These are phyloP conservation scores for Solanum megistacrolobum DNA, from an alignment of 257 asterid genomes.

Conservation along the genomic window DNA sequence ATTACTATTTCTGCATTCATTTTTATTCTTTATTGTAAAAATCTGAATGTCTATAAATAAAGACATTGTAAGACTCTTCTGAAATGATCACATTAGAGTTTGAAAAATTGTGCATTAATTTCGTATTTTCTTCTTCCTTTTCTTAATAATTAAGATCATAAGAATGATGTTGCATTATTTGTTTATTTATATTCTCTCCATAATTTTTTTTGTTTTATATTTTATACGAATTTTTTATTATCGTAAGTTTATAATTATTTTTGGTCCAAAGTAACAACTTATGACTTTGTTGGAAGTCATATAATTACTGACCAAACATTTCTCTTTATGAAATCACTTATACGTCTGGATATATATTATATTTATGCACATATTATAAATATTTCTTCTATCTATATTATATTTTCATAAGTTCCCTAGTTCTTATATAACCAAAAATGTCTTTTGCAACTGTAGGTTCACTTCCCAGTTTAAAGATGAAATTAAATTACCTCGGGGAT, in stretches of 20 bases:
- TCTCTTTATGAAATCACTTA: not conserved
- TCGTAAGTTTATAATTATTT: not conserved
- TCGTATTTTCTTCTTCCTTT: not conserved
- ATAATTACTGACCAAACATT: not conserved
- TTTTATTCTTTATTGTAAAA: not conserved
- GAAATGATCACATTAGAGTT: not conserved
- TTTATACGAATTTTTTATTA: not conserved
- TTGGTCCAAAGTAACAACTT: not conserved
- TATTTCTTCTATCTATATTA: not conserved
- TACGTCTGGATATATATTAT: not conserved
- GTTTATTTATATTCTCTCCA: too few species aligned
- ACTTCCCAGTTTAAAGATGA: slow-evolving; percentile 83
- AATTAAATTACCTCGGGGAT: slow-evolving; percentile 70
- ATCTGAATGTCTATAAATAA: not conserved
- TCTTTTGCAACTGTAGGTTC: slow-evolving; percentile 37
- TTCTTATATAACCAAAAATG: not conserved
- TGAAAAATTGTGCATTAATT: not conserved
- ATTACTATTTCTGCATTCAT: not conserved
- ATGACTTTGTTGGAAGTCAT: not conserved
- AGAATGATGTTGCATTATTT: not conserved
- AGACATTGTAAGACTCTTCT: not conserved
- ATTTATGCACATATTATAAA: not conserved
- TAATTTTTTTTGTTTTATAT: too few species aligned
- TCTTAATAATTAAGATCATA: not conserved
- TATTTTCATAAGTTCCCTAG: not conserved